phyloP scores from a whole-genome alignment of 169 alveolate species.

The Plasmodium vivax region DNA sequence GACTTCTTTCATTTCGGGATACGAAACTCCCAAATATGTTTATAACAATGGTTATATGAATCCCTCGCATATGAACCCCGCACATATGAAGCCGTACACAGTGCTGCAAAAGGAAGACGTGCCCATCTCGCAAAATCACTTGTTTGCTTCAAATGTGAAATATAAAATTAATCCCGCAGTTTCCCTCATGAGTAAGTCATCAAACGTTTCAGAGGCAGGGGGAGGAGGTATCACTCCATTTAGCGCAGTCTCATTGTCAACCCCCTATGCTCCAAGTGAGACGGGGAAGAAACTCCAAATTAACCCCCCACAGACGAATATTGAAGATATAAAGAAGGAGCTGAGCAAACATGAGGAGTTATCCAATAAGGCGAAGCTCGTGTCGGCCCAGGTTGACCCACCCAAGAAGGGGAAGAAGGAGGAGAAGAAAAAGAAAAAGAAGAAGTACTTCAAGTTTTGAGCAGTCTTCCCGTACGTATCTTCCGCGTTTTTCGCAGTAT shows the following conservation, averaged over 20 bases:
- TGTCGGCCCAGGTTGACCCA: constrained; percentile 79
- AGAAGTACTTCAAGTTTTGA: constrained; percentile 82
- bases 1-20: constrained; percentile 65
- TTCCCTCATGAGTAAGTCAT: background rate
- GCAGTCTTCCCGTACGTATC: background rate
- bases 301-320: background rate
- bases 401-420: constrained; percentile 69
- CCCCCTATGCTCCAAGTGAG: constrained; percentile 48
- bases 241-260: background rate
- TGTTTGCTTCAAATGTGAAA: constrained; percentile 45
- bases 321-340: constrained; percentile 45
- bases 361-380: constrained; percentile 82
- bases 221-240: constrained; percentile 30
- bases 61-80: background rate
- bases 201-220: constrained; percentile 33
- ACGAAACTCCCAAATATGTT: constrained; percentile 71
- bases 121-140: constrained; percentile 25
- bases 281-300: background rate
- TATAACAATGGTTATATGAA: constrained; percentile 21
- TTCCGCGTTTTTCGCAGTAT: background rate
- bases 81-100: constrained; percentile 56
- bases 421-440: constrained; percentile 79
- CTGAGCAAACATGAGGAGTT: constrained; percentile 77
- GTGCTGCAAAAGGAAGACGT: constrained; percentile 55
- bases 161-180: constrained; percentile 56